These are phyloP conservation scores for Lentinula lateritia DNA, from an alignment of 768 basidiomycete species.

Conservation along the genomic window DNA sequence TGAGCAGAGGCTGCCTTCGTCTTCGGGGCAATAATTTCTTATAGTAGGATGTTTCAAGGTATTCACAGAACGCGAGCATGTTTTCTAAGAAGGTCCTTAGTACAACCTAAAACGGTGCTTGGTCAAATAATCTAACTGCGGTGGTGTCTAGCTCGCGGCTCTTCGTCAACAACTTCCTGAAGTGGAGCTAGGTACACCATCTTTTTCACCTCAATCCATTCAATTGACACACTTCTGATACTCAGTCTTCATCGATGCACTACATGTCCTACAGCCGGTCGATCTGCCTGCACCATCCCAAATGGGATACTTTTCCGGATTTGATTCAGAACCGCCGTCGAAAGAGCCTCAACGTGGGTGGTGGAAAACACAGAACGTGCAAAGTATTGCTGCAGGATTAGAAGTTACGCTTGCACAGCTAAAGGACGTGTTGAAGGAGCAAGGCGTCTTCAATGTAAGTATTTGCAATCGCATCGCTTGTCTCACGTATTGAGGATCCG, in stretches of 20 bases:
- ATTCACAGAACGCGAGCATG: conserved; percentile 1
- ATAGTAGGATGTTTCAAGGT: background rate
- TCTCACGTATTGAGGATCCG: conserved; percentile 1
- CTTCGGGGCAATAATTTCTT: background rate
- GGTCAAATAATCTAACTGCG: background rate
- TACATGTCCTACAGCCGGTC: conserved; percentile 58
- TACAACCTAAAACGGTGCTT: background rate
- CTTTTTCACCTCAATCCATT: background rate
- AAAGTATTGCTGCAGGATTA: conserved; percentile 48
- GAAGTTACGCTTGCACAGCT: conserved; percentile 51
- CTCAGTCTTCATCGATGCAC: conserved; percentile 71
- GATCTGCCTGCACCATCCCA: conserved; percentile 35
- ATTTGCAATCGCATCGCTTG: conserved; percentile 7
- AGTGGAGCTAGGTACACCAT: background rate
- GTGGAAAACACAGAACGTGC: conserved; percentile 57
- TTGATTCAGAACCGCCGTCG: conserved; percentile 41
- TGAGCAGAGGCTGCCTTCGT: background rate
- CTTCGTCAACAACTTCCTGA: background rate
- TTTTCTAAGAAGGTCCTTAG: background rate
- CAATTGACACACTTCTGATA: background rate
- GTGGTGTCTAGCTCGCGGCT: background rate
- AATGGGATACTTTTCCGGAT: conserved; percentile 32
- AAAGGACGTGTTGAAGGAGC: conserved; percentile 49
- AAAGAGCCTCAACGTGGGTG: conserved; percentile 53
- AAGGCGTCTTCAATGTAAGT: conserved; percentile 62